These are phyloP conservation scores for Chenopodium quinoa DNA, from an alignment of 148 eudicot genomes.

Conservation along the genomic window DNA sequence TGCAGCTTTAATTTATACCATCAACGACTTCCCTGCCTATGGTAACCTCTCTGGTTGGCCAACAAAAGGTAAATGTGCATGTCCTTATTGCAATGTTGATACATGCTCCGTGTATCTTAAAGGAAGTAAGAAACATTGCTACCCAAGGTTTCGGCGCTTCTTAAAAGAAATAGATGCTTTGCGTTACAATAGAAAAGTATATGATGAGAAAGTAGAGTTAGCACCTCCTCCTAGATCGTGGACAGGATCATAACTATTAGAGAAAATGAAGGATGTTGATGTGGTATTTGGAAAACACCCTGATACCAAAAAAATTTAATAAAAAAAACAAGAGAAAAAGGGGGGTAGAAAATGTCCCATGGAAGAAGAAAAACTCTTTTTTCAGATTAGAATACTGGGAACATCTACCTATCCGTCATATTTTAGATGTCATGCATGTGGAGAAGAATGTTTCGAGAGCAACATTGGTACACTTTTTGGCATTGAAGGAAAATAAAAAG, in stretches of 20 bases:
- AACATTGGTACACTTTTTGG: constrained; percentile 5
- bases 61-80: too few relatives aligned
- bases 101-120: constrained; percentile 3
- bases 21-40: too few relatives aligned
- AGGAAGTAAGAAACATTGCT: constrained; percentile 7
- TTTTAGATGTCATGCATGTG: constrained; percentile 5
- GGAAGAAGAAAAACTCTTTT: not conserved
- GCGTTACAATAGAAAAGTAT: not conserved
- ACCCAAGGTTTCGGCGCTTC: not conserved
- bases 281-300: not conserved
- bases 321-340: not conserved
- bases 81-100: constrained; percentile 4
- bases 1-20: too few relatives aligned
- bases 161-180: not conserved
- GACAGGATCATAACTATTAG: too few relatives aligned
- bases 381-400: not conserved
- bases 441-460: constrained; percentile 8
- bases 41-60: too few relatives aligned
- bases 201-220: not conserved
- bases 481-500: constrained; percentile 7
- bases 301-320: not conserved
- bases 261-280: too few relatives aligned
- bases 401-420: not conserved
- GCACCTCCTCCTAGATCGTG: not conserved
- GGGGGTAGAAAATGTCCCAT: not conserved